phyloP scores from a whole-genome alignment of 2,329 filamentous ascomycete species.

The Clonostachys rhizophaga region DNA sequence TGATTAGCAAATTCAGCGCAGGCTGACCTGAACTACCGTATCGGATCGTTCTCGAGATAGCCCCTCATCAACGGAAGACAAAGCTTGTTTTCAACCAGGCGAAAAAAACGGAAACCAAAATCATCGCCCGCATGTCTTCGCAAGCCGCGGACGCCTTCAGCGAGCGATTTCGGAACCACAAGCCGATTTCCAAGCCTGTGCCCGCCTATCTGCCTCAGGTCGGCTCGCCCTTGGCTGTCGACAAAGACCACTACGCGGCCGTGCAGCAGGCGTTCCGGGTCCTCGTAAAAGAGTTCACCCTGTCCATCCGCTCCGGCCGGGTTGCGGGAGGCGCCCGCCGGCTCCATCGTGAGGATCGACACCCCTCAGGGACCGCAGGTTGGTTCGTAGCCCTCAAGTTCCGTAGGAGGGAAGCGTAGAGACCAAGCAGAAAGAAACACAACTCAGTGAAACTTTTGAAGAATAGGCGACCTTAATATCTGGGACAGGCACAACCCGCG shows the following conservation, averaged over 20 bases:
- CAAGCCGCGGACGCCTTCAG: too few relatives aligned
- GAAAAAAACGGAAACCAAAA: too few relatives aligned
- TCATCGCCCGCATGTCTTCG: too few relatives aligned
- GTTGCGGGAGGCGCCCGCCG: conserved; percentile 69
- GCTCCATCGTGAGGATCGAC: conserved; percentile 66
- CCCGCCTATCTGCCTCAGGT: conserved; percentile 41
- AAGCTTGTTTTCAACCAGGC: too few relatives aligned
- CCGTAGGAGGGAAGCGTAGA: background rate
- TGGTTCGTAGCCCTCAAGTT: conserved; percentile 23
- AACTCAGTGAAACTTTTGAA: background rate
- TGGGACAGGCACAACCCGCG: conserved; percentile 74
- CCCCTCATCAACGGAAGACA: too few relatives aligned
- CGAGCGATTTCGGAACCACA: conserved; percentile 1
- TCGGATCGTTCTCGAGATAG: too few relatives aligned
- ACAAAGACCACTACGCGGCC: conserved; percentile 50
- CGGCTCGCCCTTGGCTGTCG: conserved; percentile 36
- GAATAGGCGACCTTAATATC: conserved; percentile 69
- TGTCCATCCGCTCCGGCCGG: conserved; percentile 69
- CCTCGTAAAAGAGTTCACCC: conserved; percentile 46
- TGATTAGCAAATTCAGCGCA: too few relatives aligned
- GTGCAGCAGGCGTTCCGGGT: conserved; percentile 46
- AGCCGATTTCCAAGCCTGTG: conserved; percentile 37
- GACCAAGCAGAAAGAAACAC: background rate
- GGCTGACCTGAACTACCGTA: too few relatives aligned
- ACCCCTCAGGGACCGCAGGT: conserved; percentile 76